A percentile compares a stretch with the other conserved stretches of the same genome.
phyloP scores from a whole-genome alignment of 2,329 filamentous ascomycete genomes.

The Colletotrichum euphorbiae region DNA sequence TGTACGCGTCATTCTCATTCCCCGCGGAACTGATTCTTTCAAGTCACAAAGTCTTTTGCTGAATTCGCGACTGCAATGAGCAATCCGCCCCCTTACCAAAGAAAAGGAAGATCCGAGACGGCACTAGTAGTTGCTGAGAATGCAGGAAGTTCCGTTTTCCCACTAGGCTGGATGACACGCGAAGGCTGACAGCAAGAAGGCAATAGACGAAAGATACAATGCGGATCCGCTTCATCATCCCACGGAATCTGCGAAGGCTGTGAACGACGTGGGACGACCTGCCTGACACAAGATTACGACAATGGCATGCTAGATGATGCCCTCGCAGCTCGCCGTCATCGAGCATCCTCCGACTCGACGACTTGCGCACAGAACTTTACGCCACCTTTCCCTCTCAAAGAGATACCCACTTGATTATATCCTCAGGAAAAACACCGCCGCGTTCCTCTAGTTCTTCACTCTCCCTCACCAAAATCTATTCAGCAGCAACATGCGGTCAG shows the following conservation, averaged over 20 bases:
- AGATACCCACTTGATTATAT: neutral
- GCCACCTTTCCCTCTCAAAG: neutral
- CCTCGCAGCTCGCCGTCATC: too few species aligned
- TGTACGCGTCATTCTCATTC: neutral
- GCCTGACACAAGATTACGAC: constrained; percentile 61
- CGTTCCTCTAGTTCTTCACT: constrained; percentile 4
- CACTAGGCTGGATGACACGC: too few species aligned
- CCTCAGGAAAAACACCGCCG: neutral
- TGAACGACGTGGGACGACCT: constrained; percentile 54
- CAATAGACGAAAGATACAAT: constrained; percentile 64
- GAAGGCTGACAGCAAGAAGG: neutral
- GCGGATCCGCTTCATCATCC: constrained; percentile 54
- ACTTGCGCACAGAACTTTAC: neutral
- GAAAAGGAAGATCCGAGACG: constrained; percentile 59
- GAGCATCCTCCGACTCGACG: neutral
- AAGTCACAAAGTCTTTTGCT: neutral
- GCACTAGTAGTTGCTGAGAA: constrained; percentile 68
- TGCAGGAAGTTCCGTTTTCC: constrained; percentile 47
- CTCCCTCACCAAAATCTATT: constrained; percentile 4
- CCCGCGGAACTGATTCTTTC: too few species aligned
- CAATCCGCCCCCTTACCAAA: neutral
- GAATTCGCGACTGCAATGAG: neutral
- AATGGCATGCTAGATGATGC: constrained; percentile 29
- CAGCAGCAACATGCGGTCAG: neutral
- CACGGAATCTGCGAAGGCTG: constrained; percentile 59